phyloP scores from a whole-genome alignment of 2,329 filamentous ascomycete genomes.

The Alternaria infectoria region DNA sequence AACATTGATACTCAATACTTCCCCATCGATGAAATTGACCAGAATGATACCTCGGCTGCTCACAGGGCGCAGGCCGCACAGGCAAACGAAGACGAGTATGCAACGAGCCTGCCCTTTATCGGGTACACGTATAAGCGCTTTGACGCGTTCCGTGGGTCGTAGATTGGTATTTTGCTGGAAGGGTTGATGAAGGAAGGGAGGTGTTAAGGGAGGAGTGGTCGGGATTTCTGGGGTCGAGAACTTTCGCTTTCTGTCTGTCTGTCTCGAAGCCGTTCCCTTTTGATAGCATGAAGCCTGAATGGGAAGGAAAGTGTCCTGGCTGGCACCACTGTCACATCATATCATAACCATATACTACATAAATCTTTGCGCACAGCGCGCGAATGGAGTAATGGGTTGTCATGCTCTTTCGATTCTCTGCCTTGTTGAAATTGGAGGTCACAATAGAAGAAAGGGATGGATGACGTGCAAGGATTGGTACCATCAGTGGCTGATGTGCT shows the following conservation, averaged over 20 bases:
- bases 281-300: neutral
- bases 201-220: neutral
- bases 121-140: conserved; percentile 99
- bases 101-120: conserved; percentile 94
- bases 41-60: conserved; percentile 89
- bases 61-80: conserved; percentile 82
- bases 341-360: neutral
- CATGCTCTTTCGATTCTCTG: too few species aligned
- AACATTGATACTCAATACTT: conserved; percentile 98
- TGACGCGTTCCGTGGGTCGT: conserved; percentile 64
- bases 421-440: too few species aligned
- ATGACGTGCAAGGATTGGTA: too few species aligned
- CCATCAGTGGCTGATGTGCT: neutral
- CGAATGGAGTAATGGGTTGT: neutral
- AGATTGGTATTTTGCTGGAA: conserved; percentile 1
- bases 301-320: neutral
- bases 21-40: conserved; percentile 97
- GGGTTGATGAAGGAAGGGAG: neutral
- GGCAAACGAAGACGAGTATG: conserved; percentile 75
- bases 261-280: neutral
- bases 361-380: neutral
- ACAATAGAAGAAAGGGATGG: too few species aligned
- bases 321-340: neutral
- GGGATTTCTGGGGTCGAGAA: neutral
- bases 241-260: neutral